Conservation (phyloP, 2,329 filamentous ascomycete species). For the Grosmannia clavigera region DNA sequence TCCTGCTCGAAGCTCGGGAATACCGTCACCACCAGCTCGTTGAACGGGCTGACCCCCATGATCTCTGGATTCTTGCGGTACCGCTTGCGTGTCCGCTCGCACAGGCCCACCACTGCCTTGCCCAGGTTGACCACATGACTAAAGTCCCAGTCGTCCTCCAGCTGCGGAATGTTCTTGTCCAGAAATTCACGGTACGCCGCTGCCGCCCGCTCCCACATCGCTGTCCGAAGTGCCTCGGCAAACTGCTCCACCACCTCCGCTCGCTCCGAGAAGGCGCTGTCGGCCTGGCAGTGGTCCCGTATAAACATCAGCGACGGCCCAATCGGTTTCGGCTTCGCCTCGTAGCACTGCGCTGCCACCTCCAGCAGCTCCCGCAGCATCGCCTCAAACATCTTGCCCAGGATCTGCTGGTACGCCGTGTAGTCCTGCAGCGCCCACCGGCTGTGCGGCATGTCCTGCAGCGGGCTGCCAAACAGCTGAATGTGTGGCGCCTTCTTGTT, state of each 20-base stretch:
- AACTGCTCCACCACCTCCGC: conserved; percentile 62
- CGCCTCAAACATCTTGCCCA: conserved; percentile 66
- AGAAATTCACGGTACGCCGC: conserved; percentile 72
- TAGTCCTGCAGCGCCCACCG: conserved; percentile 60
- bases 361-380: conserved; percentile 71
- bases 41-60: conserved; percentile 56
- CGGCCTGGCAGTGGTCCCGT: conserved; percentile 68
- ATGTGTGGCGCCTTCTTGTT: conserved; percentile 50
- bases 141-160: conserved; percentile 79
- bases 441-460: conserved; percentile 44
- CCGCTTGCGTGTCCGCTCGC: conserved; percentile 81
- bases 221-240: conserved; percentile 56
- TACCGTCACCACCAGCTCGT: conserved; percentile 67
- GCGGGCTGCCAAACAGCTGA: conserved; percentile 34
- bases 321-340: conserved; percentile 72
- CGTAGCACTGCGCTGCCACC: conserved; percentile 79
- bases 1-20: conserved; percentile 88
- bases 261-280: conserved; percentile 61
- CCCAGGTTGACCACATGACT: conserved; percentile 82
- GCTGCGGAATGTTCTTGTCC: conserved; percentile 65
- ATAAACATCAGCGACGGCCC: conserved; percentile 61
- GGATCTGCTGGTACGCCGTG: conserved; percentile 58
- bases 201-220: conserved; percentile 60
- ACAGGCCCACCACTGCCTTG: conserved; percentile 72
- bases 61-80: conserved; percentile 81